These are phyloP conservation scores for Pythium coloratum DNA, from an alignment of 352 stramenopile genomes.

Conservation along the genomic window DNA sequence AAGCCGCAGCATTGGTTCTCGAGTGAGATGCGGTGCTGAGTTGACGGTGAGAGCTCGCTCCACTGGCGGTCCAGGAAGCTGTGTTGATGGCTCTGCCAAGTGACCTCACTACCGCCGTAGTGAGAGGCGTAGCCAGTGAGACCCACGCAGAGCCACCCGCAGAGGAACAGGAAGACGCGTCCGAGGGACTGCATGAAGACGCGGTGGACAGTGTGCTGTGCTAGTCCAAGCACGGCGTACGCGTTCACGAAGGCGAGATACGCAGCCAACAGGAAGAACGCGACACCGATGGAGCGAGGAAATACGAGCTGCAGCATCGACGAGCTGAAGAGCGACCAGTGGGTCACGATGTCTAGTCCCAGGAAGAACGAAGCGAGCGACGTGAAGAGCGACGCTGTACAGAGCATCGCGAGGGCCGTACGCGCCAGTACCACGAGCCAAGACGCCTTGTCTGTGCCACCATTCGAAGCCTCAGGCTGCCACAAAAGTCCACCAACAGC, in stretches of 20 bases:
- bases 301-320: slow-evolving; percentile 37
- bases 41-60: slow-evolving; percentile 24
- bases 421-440: slow-evolving; percentile 3
- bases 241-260: slow-evolving; percentile 20
- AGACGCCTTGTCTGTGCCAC: background rate
- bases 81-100: background rate
- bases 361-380: slow-evolving; percentile 28
- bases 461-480: slow-evolving; percentile 1
- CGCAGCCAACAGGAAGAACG: slow-evolving; percentile 27
- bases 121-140: slow-evolving; percentile 21
- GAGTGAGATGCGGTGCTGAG: slow-evolving; percentile 30
- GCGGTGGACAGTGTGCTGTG: slow-evolving; percentile 15
- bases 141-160: slow-evolving; percentile 25
- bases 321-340: slow-evolving; percentile 39
- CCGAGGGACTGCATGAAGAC: slow-evolving; percentile 24
- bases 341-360: slow-evolving; percentile 31
- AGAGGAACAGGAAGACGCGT: slow-evolving; percentile 16
- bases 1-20: slow-evolving; percentile 39
- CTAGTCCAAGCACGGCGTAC: slow-evolving; percentile 25
- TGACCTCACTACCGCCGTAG: slow-evolving; percentile 1
- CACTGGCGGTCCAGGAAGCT: slow-evolving; percentile 33
- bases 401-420: slow-evolving; percentile 2
- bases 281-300: slow-evolving; percentile 27
- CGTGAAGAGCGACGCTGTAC: slow-evolving; percentile 11
- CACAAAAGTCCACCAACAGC: slow-evolving; percentile 22